phyloP scores from a whole-genome alignment of 2,329 filamentous ascomycete species.

The Scolecobasidium constrictum region DNA sequence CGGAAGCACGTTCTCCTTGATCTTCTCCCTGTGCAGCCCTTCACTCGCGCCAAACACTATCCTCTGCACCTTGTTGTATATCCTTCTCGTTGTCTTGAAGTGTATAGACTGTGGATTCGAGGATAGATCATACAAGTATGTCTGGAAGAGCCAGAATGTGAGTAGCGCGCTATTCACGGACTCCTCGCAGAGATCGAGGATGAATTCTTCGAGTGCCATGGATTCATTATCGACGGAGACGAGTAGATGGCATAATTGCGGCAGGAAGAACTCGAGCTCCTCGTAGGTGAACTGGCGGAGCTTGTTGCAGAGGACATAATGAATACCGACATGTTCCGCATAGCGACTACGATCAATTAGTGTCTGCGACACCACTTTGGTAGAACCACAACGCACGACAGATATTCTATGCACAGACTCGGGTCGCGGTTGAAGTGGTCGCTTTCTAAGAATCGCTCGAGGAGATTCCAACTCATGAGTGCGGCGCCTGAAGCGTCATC shows the following conservation, averaged over 20 bases:
- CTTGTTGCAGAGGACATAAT: slow-evolving; percentile 82
- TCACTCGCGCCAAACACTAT: slow-evolving; percentile 75
- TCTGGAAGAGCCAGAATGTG: slow-evolving; percentile 86
- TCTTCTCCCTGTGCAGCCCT: slow-evolving; percentile 57
- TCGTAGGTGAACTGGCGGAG: slow-evolving; percentile 81
- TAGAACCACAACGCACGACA: slow-evolving; percentile 59
- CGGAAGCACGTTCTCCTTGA: slow-evolving; percentile 70
- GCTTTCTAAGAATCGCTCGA: slow-evolving; percentile 84
- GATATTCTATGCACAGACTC: slow-evolving; percentile 78
- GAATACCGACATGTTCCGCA: slow-evolving; percentile 80
- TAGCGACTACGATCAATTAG: slow-evolving; percentile 51
- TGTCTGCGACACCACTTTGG: background rate
- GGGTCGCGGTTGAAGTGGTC: slow-evolving; percentile 90
- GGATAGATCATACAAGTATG: slow-evolving; percentile 72
- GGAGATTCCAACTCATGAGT: slow-evolving; percentile 63
- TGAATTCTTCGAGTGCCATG: slow-evolving; percentile 81
- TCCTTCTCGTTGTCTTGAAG: slow-evolving; percentile 71
- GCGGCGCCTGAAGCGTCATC: slow-evolving; percentile 14
- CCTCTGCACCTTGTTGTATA: slow-evolving; percentile 82
- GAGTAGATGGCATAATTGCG: slow-evolving; percentile 72
- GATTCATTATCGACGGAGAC: slow-evolving; percentile 85
- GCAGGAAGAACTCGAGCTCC: slow-evolving; percentile 87
- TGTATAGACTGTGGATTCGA: slow-evolving; percentile 62
- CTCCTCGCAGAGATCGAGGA: slow-evolving; percentile 77
- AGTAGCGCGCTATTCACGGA: slow-evolving; percentile 74